Base-by-base conservation (phyloP, 2,329 filamentous ascomycete species). In the Coniosporium tulheliwenetii region DNA sequence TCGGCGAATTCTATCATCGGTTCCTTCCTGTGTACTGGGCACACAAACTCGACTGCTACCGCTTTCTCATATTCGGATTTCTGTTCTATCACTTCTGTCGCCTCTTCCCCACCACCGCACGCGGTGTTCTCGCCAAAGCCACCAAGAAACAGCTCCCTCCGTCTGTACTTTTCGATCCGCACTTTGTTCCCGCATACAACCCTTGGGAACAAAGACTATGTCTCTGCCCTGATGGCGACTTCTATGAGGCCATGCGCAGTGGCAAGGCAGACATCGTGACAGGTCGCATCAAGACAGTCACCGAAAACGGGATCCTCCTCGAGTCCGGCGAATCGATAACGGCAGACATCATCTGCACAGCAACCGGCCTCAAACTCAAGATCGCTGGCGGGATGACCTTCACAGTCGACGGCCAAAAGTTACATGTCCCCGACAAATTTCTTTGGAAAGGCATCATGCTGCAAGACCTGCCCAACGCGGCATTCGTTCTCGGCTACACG, bases 161-260 rank as follows among this genome's bases (percentile, higher is more conserved):
- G 8, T 60, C 60, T 2, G 68, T 73, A 2, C 53, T 55, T 5
- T 48, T 59, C 41, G 62, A 66, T 39, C 63, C 63, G 0, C 57
- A 68, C 47, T 67, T 70, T 52, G 61, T 62, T 5, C 66, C 66
- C 0, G 51, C 47, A 10, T 70, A 70, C 53, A 62, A 64, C 41
- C 66, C 66, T 2, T 70, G 82, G 68, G 71, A 85, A 41, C 84
- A 93, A 56, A 74, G 85, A 0, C 62, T 91, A 7, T 91, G 85
- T 50, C 63, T 85, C 44, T 78, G 62, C n/a, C 71, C 71, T 0
- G 67, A 75, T 41, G 71, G 69, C 14, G 74, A 77, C 51, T 76
- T 76, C 54, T 77, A 72, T 60, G 53, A 64, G 15, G 59, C 62
- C 30, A 59, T 77, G 13, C 62, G 64, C 12, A 52, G 58, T 1